These are phyloP conservation scores for Schwanniomyces sp. DNA, from an alignment of 805 yeast genomes.

Conservation along the genomic window DNA sequence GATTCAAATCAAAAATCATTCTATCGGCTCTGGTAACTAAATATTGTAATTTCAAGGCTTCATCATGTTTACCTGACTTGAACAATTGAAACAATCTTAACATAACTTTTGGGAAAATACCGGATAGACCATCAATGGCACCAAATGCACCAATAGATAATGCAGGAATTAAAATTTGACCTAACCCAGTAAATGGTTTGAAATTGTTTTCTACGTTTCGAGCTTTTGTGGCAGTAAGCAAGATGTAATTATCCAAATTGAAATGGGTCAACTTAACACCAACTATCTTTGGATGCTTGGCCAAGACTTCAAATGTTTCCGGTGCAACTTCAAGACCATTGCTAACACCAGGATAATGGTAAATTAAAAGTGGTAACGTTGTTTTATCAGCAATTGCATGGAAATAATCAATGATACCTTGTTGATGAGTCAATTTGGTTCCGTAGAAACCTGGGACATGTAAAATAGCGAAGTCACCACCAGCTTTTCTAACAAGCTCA, in stretches of 20 bases:
- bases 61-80: slow-evolving; percentile 13
- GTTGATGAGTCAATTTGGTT: slow-evolving; percentile 25
- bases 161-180: slow-evolving; percentile 19
- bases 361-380: slow-evolving; percentile 34
- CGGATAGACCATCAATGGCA: slow-evolving; percentile 23
- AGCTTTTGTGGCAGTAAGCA: slow-evolving; percentile 10
- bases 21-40: slow-evolving; percentile 19
- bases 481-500: slow-evolving; percentile 23
- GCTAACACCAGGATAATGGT: slow-evolving; percentile 36
- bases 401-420: slow-evolving; percentile 31
- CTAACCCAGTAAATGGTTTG: slow-evolving; percentile 15
- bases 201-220: slow-evolving; percentile 17
- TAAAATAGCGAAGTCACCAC: slow-evolving; percentile 34
- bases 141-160: slow-evolving; percentile 19
- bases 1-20: slow-evolving; percentile 27
- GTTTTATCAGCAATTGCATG: slow-evolving; percentile 28
- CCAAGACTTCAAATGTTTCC: slow-evolving; percentile 21
- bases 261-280: slow-evolving; percentile 24
- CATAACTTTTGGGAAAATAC: slow-evolving; percentile 21
- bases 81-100: slow-evolving; percentile 11
- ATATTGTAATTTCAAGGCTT: slow-evolving; percentile 19
- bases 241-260: slow-evolving; percentile 14
- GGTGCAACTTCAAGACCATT: slow-evolving; percentile 26
- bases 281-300: slow-evolving; percentile 31
- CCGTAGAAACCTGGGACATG: slow-evolving; percentile 38